Conservation (phyloP, 495 filamentous ascomycete species). For the Daldinia bambusicola region DNA sequence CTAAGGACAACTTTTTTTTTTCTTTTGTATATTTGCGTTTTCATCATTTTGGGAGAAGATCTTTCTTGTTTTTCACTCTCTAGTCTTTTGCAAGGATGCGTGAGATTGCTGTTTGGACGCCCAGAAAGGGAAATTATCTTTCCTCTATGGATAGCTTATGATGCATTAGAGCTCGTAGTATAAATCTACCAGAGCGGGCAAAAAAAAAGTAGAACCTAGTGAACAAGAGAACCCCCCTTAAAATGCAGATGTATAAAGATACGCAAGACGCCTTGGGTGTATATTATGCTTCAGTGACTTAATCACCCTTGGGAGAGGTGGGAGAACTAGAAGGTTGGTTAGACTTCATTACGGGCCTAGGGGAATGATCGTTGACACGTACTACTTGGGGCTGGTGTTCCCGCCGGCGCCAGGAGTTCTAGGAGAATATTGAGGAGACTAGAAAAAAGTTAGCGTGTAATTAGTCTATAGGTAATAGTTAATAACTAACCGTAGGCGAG, state of each 20-base stretch:
- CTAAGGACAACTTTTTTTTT: constrained; percentile 5
- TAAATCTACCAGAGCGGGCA: not conserved
- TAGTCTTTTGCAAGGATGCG: constrained; percentile 16
- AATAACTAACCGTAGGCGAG: constrained; percentile 56
- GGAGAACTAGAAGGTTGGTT: constrained; percentile 31
- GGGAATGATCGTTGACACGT: constrained; percentile 3
- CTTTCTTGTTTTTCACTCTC: constrained; percentile 24
- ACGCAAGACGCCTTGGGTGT: constrained; percentile 34
- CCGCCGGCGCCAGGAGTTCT: constrained; percentile 37
- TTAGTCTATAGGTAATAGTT: not conserved
- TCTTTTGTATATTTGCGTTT: constrained; percentile 4
- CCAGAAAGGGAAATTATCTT: constrained; percentile 15
- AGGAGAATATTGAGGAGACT: constrained; percentile 44
- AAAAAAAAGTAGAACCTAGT: not conserved
- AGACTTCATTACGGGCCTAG: not conserved
- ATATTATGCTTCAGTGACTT: constrained; percentile 36
- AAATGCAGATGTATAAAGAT: constrained; percentile 6
- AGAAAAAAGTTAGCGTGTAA: constrained; percentile 25
- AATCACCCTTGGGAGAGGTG: constrained; percentile 41
- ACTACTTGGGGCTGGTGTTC: constrained; percentile 39
- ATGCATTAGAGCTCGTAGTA: constrained; percentile 32
- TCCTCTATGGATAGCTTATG: constrained; percentile 19
- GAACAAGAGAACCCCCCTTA: constrained; percentile 20
- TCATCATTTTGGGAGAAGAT: not conserved
- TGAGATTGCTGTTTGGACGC: constrained; percentile 1